Evolutionary conservation across 164 flowering plant genomes (phyloP).

Genomic region (Nelumbo lutea): DNA sequence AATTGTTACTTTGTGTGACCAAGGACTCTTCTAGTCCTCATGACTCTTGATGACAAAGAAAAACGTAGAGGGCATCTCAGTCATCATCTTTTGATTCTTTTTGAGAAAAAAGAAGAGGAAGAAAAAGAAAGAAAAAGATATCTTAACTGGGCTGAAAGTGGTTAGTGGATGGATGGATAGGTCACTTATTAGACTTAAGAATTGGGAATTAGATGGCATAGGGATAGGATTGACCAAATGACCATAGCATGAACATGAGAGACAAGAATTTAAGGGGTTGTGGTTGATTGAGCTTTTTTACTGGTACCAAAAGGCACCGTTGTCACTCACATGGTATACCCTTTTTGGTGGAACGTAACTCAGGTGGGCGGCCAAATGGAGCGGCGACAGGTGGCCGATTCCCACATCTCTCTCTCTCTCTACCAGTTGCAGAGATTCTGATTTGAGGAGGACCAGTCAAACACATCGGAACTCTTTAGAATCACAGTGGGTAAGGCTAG

Average conservation of each 20-base stretch:
- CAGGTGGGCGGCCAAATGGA: slow-evolving; percentile 10
- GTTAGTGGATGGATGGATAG: no score
- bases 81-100: no score
- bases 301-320: slow-evolving; percentile 9
- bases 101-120: no score
- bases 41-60: no score
- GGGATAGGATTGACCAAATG: no score
- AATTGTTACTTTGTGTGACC: no score
- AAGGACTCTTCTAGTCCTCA: no score
- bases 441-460: slow-evolving; percentile 12
- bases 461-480: not conserved
- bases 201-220: no score
- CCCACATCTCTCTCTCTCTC: not conserved
- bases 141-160: no score
- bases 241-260: not conserved
- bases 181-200: no score
- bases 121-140: no score
- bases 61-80: no score
- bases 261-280: not conserved
- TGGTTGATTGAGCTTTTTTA: not conserved
- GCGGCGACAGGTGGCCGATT: slow-evolving; percentile 20
- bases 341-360: slow-evolving; percentile 6
- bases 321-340: slow-evolving; percentile 26
- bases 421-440: not conserved
- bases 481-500: slow-evolving; percentile 16